Evolutionary conservation across 2,329 filamentous ascomycete species (phyloP), one percentile per base, ranked within the genome.

Genomic region (Endocalyx cinctus): DNA sequence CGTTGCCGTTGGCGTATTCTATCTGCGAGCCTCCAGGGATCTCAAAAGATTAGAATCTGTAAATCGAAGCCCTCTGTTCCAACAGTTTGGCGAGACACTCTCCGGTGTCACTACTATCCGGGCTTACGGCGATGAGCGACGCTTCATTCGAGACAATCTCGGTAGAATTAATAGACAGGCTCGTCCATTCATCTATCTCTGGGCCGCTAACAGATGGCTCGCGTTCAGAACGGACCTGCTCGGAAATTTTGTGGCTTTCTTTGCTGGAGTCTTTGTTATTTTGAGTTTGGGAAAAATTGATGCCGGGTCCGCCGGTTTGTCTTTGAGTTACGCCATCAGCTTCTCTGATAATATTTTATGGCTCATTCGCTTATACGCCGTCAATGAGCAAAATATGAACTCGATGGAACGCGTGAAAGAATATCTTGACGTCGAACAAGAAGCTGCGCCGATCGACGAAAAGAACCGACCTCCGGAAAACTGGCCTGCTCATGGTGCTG

Each of bases 371-470:
- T 72, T 96, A 11, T 98, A 98, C 58, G 84, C 89, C 1, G 79
- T 86, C 55, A 96, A 97, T 52, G 92, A 98, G 64, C 92, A 98
- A 62, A 97, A 96, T 63, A 97, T 98, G 92, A 98, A 98, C 63
- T 90, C 90, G 3, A 89, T 97, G 30, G 92, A 98, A 64, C 86
- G 92, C 53, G 83, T 98, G 55, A 94, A 95, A 66, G 92, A 98
- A 58, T 98, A 97, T 55, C 75, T 97, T 22, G 87, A 97, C 27
- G 85, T 98, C 1, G 90, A 97, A 50, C 90, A 96, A 58, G 92
- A 98, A 63, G 89, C 92, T 1, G 69, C 75, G 1, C 72, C 85
- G 1, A 69, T 94, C 25, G 75, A 94, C 25, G 79, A 87, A 34
- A 79, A 90, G 38, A 85, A 79, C 44, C 76, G 87, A 17, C 92